Percentiles rank a stretch among this genome's conserved stretches.
Conservation (phyloP, 768 basidiomycete species). For the Lactifluus pinguis region DNA sequence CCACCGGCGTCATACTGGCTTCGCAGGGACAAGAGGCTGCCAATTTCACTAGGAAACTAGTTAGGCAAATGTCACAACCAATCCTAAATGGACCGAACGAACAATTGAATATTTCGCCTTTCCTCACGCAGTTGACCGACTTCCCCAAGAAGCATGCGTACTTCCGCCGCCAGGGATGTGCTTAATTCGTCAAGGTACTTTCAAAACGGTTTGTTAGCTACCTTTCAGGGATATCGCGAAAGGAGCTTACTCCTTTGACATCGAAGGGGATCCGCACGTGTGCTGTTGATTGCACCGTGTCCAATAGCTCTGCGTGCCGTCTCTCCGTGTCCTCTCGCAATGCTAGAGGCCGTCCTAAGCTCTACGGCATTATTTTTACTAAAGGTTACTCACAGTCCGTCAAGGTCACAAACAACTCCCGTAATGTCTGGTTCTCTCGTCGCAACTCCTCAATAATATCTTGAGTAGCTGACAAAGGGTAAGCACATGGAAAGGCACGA, state of each 20-base stretch:
- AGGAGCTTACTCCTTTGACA: conserved; percentile 61
- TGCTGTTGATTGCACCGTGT: conserved; percentile 61
- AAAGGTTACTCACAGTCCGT: conserved; percentile 43
- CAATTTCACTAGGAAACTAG: conserved; percentile 53
- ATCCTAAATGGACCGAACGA: conserved; percentile 25
- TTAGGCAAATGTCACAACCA: background rate
- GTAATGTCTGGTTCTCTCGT: conserved; percentile 51
- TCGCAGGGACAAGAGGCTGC: conserved; percentile 56
- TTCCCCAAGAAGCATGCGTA: conserved; percentile 73
- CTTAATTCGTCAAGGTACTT: conserved; percentile 87
- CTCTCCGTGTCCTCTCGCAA: conserved; percentile 58
- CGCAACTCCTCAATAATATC: conserved; percentile 50
- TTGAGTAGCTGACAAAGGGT: conserved; percentile 40
- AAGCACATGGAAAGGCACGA: conserved; percentile 14
- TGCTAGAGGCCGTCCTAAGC: conserved; percentile 29
- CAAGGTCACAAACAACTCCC: conserved; percentile 43
- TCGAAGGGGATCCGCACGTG: conserved; percentile 75
- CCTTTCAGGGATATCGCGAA: background rate
- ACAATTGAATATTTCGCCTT: conserved; percentile 71
- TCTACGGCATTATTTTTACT: no score
- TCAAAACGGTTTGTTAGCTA: conserved; percentile 2
- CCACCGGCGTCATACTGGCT: conserved; percentile 79
- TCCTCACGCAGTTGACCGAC: conserved; percentile 79
- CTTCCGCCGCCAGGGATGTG: conserved; percentile 72
- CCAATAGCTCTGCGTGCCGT: conserved; percentile 60